These are phyloP conservation scores for Lyophyllum decastes DNA, from an alignment of 768 basidiomycete genomes.

Conservation along the genomic window DNA sequence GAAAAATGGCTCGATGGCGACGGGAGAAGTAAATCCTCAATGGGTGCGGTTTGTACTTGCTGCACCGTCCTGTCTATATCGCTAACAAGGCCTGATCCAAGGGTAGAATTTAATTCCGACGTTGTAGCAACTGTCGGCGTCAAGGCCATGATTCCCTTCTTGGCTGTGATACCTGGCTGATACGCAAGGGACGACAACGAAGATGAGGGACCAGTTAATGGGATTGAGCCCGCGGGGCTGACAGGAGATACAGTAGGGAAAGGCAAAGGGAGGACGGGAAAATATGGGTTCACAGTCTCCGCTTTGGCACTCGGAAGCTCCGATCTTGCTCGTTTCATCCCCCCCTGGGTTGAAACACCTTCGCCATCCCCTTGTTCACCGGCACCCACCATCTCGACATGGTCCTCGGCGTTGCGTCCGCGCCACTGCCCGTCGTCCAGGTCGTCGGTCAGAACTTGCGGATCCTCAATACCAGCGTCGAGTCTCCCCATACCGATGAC, in stretches of 20 bases:
- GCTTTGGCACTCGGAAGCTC: slow-evolving; percentile 5
- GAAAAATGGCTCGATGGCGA: not conserved
- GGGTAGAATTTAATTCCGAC: not conserved
- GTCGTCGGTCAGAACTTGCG: slow-evolving; percentile 4
- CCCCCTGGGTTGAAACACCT: slow-evolving; percentile 14
- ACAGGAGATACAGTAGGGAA: slow-evolving; percentile 16
- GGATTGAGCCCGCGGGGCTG: slow-evolving; percentile 27
- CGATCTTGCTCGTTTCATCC: slow-evolving; percentile 7
- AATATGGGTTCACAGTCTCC: slow-evolving; percentile 51
- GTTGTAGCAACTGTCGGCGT: not conserved
- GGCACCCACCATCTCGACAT: slow-evolving; percentile 16
- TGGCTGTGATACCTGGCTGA: not conserved
- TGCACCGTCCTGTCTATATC: not conserved
- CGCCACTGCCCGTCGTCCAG: not conserved
- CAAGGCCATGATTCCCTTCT: not conserved
- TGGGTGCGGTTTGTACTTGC: not conserved
- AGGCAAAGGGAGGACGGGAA: slow-evolving; percentile 38
- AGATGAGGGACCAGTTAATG: slow-evolving; percentile 19
- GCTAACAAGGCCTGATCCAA: not conserved
- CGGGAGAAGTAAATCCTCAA: not conserved
- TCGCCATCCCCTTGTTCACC: slow-evolving; percentile 18
- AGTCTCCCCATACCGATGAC: slow-evolving; percentile 89
- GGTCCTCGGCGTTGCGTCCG: slow-evolving; percentile 8
- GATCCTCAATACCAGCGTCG: slow-evolving; percentile 36
- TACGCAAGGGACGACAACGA: slow-evolving; percentile 15